Evolutionary conservation across 2,329 filamentous ascomycete genomes (phyloP).

Genomic region (Cercospora brassicicola): DNA sequence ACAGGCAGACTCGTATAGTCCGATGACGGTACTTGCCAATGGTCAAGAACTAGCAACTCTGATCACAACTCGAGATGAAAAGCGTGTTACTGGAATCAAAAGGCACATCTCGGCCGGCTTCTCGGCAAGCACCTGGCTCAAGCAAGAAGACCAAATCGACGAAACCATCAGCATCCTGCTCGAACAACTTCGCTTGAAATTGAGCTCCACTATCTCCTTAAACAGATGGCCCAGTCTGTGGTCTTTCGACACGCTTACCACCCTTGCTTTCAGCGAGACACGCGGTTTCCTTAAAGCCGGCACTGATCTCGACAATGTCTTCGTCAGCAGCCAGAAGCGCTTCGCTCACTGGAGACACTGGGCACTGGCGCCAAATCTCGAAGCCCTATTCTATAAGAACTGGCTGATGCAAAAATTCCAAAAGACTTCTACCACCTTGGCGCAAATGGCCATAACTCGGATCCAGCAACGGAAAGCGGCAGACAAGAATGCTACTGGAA

Average conservation of each 20-base stretch:
- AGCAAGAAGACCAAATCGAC: slow-evolving; percentile 21
- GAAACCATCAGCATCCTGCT: slow-evolving; percentile 11
- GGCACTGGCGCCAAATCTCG: slow-evolving; percentile 10
- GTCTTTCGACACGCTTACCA: slow-evolving; percentile 20
- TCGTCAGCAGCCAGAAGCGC: slow-evolving; percentile 2
- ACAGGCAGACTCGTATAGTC: slow-evolving; percentile 15
- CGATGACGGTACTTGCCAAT: slow-evolving; percentile 16
- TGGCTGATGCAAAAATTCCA: slow-evolving; percentile 1
- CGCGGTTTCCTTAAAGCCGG: slow-evolving; percentile 10
- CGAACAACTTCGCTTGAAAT: not conserved
- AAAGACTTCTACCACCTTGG: not conserved
- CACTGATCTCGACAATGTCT: slow-evolving; percentile 16
- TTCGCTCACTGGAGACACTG: slow-evolving; percentile 21
- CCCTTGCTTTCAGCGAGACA: slow-evolving; percentile 18
- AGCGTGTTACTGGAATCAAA: slow-evolving; percentile 18
- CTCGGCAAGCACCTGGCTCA: slow-evolving; percentile 18
- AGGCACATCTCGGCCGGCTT: slow-evolving; percentile 19
- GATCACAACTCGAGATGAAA: slow-evolving; percentile 17
- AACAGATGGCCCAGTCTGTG: slow-evolving; percentile 18
- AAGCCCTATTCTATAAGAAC: slow-evolving; percentile 20
- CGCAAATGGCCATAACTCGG: not conserved
- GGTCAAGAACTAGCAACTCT: slow-evolving; percentile 16
- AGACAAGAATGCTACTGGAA: not conserved
- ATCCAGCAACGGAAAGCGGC: not conserved
- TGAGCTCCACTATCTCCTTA: not conserved